These are phyloP conservation scores for Myriosclerotinia duriaeana DNA, from an alignment of 2,329 filamentous ascomycete genomes.

Conservation along the genomic window DNA sequence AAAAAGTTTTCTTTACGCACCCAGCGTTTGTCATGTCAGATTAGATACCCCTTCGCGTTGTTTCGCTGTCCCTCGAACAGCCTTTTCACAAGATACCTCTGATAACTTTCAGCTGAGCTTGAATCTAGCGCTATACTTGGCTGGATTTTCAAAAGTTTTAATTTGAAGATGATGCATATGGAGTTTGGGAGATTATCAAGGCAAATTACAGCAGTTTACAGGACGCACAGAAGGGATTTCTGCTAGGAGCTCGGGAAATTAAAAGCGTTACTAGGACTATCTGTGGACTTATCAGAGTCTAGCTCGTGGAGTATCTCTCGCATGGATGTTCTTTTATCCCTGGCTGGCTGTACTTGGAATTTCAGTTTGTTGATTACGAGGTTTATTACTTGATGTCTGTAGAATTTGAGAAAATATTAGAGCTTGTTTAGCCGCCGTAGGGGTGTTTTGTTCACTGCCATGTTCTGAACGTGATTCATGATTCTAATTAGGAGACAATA, in stretches of 20 bases:
- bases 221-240: neutral
- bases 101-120: neutral
- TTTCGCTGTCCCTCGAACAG: neutral
- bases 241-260: neutral
- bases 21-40: neutral
- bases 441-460: neutral
- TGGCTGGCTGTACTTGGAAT: neutral
- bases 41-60: conserved; percentile 1
- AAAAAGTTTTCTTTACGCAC: neutral
- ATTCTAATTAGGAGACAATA: too few species aligned
- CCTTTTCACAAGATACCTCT: neutral
- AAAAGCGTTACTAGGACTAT: neutral
- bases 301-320: neutral
- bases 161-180: conserved; percentile 29
- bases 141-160: neutral
- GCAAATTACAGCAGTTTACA: neutral
- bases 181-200: conserved; percentile 25
- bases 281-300: neutral
- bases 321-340: neutral
- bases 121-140: neutral
- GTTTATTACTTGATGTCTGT: neutral
- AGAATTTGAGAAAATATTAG: neutral
- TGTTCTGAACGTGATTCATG: neutral
- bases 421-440: neutral
- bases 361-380: neutral